A percentile compares a stretch with the other conserved stretches of the same genome.
These are phyloP conservation scores for Escovopsis sp. DNA, from an alignment of 2,329 filamentous ascomycete species.

Conservation along the genomic window DNA sequence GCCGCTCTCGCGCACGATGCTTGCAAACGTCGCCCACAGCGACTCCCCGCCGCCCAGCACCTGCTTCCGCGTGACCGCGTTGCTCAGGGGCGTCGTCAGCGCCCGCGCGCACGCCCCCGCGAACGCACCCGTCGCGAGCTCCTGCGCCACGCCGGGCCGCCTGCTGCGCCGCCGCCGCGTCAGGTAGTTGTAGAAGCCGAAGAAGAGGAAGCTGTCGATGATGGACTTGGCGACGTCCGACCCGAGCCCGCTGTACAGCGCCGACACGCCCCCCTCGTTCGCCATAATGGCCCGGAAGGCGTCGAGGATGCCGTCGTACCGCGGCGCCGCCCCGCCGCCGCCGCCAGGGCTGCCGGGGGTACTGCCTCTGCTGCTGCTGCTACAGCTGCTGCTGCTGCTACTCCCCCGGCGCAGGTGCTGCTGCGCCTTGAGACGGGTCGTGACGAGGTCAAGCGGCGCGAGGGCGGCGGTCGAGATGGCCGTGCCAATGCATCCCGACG, in stretches of 20 bases:
- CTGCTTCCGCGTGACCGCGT: constrained; percentile 71
- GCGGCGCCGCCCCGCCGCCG: constrained; percentile 17
- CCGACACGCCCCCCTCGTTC: constrained; percentile 52
- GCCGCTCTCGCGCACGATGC: constrained; percentile 56
- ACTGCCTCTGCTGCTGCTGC: too few relatives aligned
- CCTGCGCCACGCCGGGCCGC: constrained; percentile 48
- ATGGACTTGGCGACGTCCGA: constrained; percentile 53
- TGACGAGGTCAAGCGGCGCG: constrained; percentile 71
- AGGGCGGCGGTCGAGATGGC: constrained; percentile 64
- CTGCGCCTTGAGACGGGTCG: constrained; percentile 72
- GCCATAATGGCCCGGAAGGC: constrained; percentile 56
- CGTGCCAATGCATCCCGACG: constrained; percentile 65
- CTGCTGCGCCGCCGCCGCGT: constrained; percentile 20
- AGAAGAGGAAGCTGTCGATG: constrained; percentile 72
- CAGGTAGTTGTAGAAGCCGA: constrained; percentile 57
- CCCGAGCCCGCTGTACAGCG: constrained; percentile 54
- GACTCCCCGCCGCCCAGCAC: constrained; percentile 35
- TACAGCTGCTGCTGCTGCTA: too few relatives aligned
- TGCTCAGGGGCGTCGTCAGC: constrained; percentile 67
- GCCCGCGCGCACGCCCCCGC: constrained; percentile 63
- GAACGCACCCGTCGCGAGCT: constrained; percentile 57
- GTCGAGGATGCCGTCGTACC: constrained; percentile 53
- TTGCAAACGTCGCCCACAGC: constrained; percentile 42
- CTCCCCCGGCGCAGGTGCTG: constrained; percentile 27
- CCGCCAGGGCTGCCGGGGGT: too few relatives aligned